A percentile compares a stretch with the other conserved stretches of the same genome.
These are phyloP conservation scores for Sporothrix pallida DNA, from an alignment of 2,329 filamentous ascomycete genomes.

Conservation along the genomic window DNA sequence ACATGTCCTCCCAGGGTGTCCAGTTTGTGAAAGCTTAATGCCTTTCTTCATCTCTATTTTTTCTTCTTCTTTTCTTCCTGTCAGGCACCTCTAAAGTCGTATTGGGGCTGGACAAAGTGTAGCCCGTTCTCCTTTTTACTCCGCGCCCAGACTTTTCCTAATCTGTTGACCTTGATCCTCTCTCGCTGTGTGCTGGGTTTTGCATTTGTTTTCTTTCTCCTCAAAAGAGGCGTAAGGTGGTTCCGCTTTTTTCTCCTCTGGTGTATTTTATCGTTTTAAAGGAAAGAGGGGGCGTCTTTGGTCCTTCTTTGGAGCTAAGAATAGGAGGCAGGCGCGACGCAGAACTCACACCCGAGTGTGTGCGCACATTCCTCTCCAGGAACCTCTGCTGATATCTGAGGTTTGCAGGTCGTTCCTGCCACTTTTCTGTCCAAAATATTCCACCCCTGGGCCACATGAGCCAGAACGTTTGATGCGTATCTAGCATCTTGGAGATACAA, in stretches of 20 bases:
- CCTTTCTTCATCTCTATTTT: constrained; percentile 5
- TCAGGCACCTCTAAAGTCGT: background rate
- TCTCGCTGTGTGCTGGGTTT: constrained; percentile 19
- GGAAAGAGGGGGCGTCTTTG: constrained; percentile 13
- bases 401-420: constrained; percentile 29
- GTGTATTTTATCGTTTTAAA: constrained; percentile 28
- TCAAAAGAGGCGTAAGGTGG: constrained; percentile 12
- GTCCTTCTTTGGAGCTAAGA: constrained; percentile 27
- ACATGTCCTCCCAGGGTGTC: background rate
- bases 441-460: background rate
- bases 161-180: constrained; percentile 4
- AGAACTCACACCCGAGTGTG: background rate
- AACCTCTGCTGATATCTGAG: background rate
- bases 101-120: constrained; percentile 2
- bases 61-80: background rate
- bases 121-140: constrained; percentile 7
- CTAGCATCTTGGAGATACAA: no score
- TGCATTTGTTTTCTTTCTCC: constrained; percentile 31
- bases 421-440: background rate
- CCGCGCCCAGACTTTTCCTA: background rate
- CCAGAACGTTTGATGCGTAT: no score
- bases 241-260: constrained; percentile 21
- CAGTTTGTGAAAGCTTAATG: constrained; percentile 28
- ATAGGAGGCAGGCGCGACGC: constrained; percentile 32
- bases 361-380: constrained; percentile 29